Conservation (phyloP, 2,329 filamentous ascomycete genomes). For the Fusarium oligoseptatum region DNA sequence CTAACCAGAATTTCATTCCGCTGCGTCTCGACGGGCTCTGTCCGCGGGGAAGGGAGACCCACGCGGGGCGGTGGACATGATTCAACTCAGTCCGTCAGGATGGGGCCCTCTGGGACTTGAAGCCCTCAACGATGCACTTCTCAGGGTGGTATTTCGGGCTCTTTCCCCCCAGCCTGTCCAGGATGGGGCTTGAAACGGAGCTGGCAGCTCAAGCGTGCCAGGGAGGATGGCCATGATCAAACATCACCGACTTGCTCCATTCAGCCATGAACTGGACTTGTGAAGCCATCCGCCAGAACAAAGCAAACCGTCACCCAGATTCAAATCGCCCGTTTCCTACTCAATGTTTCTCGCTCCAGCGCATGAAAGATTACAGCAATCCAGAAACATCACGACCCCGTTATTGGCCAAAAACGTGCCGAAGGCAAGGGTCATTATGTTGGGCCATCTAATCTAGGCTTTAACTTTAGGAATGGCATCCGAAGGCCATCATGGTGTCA, state of each 20-base stretch:
- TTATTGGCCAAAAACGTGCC: neutral
- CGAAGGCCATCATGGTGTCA: constrained; percentile 22
- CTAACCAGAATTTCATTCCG: constrained; percentile 12
- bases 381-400: neutral
- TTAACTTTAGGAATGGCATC: constrained; percentile 21
- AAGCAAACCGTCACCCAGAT: neutral
- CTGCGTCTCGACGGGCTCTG: neutral
- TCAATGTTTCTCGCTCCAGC: neutral
- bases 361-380: neutral
- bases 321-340: neutral
- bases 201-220: neutral
- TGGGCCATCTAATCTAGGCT: constrained; percentile 4
- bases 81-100: constrained; percentile 18
- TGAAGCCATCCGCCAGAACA: neutral
- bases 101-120: constrained; percentile 9
- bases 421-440: neutral
- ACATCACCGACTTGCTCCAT: neutral
- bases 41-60: constrained; percentile 33
- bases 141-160: constrained; percentile 10
- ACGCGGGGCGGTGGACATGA: constrained; percentile 24
- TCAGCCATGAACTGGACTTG: neutral
- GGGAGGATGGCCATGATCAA: neutral
- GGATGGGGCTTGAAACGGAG: constrained; percentile 4
- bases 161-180: constrained; percentile 1
- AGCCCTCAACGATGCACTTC: constrained; percentile 12